Evolutionary conservation across 2,329 filamentous ascomycete genomes (phyloP).

Genomic region (Domatiomyces catenatus): DNA sequence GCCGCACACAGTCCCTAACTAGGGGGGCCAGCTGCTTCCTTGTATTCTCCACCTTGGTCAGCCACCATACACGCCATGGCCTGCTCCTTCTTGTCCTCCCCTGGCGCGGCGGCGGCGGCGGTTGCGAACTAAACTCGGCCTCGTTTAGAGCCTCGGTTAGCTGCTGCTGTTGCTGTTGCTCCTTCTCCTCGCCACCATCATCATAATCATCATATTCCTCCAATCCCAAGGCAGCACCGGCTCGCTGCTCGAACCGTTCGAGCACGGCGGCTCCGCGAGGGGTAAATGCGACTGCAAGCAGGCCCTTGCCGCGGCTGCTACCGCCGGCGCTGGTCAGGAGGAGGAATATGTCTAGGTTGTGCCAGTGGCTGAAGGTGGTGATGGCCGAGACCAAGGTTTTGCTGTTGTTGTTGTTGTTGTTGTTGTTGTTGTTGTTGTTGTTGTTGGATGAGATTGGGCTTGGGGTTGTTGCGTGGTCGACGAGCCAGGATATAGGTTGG

Average conservation of each 20-base stretch:
- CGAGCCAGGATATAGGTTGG: constrained; percentile 39
- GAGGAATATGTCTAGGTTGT: constrained; percentile 36
- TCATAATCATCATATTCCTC: constrained; percentile 26
- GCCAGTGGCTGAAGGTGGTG: constrained; percentile 30
- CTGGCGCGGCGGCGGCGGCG: too few species aligned
- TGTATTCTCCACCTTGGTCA: constrained; percentile 43
- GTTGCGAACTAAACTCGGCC: constrained; percentile 5
- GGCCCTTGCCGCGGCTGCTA: constrained; percentile 18
- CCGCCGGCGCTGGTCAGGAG: constrained; percentile 42
- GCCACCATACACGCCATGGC: constrained; percentile 22
- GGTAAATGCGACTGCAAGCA: constrained; percentile 26
- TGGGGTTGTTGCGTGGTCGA: constrained; percentile 29
- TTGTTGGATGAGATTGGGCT: too few species aligned
- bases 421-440: too few species aligned
- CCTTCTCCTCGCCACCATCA: constrained; percentile 22
- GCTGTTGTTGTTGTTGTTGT: too few species aligned
- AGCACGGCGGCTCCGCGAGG: constrained; percentile 35
- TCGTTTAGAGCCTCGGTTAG: constrained; percentile 19
- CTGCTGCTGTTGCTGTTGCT: too few species aligned
- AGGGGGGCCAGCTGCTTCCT: constrained; percentile 48
- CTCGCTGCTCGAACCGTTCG: constrained; percentile 28
- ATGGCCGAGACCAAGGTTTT: constrained; percentile 13
- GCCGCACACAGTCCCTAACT: constrained; percentile 31
- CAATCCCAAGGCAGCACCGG: constrained; percentile 29
- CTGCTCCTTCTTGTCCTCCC: constrained; percentile 8